Percentiles rank a stretch among this genome's conserved stretches.
Conservation (phyloP, 257 asterid genomes). For the Forsythia viridissima region DNA sequence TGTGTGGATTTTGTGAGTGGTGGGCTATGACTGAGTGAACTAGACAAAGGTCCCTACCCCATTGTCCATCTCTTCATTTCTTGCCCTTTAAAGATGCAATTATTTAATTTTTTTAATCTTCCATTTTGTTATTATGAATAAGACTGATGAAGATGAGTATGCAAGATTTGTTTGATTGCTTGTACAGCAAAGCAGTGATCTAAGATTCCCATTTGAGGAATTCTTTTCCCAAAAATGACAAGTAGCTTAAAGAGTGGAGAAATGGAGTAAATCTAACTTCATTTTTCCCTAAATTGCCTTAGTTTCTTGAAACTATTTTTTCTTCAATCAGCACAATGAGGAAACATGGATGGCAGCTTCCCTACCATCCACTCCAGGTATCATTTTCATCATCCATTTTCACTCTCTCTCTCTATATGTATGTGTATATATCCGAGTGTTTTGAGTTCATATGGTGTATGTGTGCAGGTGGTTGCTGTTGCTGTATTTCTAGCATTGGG, state of each 20-base stretch:
- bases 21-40: conserved; percentile 71
- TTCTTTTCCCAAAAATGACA: conserved; percentile 45
- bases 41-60: conserved; percentile 44
- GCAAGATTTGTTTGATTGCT: conserved; percentile 53
- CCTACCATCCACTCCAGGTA: conserved; percentile 99
- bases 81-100: neutral
- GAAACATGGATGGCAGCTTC: conserved; percentile 99
- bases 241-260: conserved; percentile 27
- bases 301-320: conserved; percentile 35
- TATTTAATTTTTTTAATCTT: conserved; percentile 10
- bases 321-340: conserved; percentile 63
- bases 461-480: conserved; percentile 94
- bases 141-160: conserved; percentile 35
- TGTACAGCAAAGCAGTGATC: conserved; percentile 38
- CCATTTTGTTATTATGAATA: conserved; percentile 10
- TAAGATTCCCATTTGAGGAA: conserved; percentile 16
- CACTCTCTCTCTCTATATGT: neutral
- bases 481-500: conserved; percentile 99
- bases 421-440: neutral
- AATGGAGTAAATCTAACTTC: conserved; percentile 28
- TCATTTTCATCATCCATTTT: conserved; percentile 2
- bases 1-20: conserved; percentile 50
- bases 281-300: conserved; percentile 11
- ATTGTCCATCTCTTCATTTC: conserved; percentile 35
- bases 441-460: conserved; percentile 23